Base-by-base conservation (phyloP, 305 asterid species). In the Lippia alba region DNA sequence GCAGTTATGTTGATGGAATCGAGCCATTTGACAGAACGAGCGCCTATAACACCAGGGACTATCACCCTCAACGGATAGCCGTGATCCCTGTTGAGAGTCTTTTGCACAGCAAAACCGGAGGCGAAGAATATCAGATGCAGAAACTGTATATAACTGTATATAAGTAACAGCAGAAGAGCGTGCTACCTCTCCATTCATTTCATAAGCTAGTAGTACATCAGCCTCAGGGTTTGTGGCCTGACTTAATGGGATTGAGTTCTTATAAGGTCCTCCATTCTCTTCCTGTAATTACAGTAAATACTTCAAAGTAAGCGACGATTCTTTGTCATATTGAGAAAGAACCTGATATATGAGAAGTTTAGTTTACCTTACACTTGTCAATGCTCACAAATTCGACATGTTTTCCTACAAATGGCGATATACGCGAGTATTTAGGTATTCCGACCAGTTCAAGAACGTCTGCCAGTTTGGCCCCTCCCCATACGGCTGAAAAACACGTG, bases 1-100 rank as follows among this genome's bases (percentile, higher is more conserved):
- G 94, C 89, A 78, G 83, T 79, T 74, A 91, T 83, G 74, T 84
- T 85, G 76, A 91, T 87, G 71, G 86, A 87, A 67, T 91, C 91
- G 7, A 91, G 91, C 97, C 97, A 91, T 70, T 91, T 91, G 63
- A 91, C 97, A 64, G 97, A 91, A 60, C 96, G 96, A 66, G 96
- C 97, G 77, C 97, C 97, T 62, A 91, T 89, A 72, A 89, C 96
- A 76, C 97, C 97, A 5, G 97, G 96, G 68, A 91, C 97, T 72
- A 91, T 80, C 75, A 89, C 90, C 20, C 97, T 92, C 78, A 91
- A 58, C 4, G 97, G 97, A 73, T 84, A 91, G 48, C 96, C 97
- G 62, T 91, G 97, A 83, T 91, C 97, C 84, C 97, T 89, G 81
- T 85, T 87, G 46, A 91, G 89, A 66, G 85, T 56, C 97, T 91